Evolutionary conservation across 306 rosid species (phyloP).

Genomic region (Nissolia schottii): DNA sequence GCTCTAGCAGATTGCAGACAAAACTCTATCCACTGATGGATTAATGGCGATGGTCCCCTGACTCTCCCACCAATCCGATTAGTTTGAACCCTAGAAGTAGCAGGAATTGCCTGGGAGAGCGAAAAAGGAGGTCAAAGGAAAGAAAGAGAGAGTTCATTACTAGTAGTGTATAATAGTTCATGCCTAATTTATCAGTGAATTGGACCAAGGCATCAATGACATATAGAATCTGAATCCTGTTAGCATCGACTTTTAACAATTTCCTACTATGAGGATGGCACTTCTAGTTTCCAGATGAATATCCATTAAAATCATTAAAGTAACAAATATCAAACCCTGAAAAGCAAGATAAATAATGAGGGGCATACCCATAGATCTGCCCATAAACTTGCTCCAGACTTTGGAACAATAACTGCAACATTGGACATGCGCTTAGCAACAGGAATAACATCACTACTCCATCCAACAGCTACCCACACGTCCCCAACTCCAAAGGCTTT

Average conservation of each 20-base stretch:
- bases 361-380: slow-evolving; percentile 83
- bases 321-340: not conserved
- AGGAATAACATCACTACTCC: slow-evolving; percentile 93
- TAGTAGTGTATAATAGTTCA: not conserved
- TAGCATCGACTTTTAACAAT: not conserved
- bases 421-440: slow-evolving; percentile 78
- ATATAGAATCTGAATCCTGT: not conserved
- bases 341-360: not conserved
- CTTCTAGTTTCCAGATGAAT: not conserved
- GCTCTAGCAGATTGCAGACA: slow-evolving; percentile 89
- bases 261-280: not conserved
- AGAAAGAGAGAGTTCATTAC: not conserved
- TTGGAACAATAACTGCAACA: slow-evolving; percentile 81
- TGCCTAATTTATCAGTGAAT: not conserved
- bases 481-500: slow-evolving; percentile 93
- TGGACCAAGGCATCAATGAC: not conserved
- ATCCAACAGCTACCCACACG: slow-evolving; percentile 94
- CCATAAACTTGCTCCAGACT: slow-evolving; percentile 89
- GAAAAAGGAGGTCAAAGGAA: not conserved
- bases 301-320: not conserved
- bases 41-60: slow-evolving; percentile 85
- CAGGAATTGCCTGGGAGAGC: slow-evolving; percentile 69
- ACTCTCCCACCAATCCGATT: slow-evolving; percentile 64
- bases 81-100: slow-evolving; percentile 58
- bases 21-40: slow-evolving; percentile 92